Conservation (phyloP, 306 rosid genomes). For the Pueraria montana region DNA sequence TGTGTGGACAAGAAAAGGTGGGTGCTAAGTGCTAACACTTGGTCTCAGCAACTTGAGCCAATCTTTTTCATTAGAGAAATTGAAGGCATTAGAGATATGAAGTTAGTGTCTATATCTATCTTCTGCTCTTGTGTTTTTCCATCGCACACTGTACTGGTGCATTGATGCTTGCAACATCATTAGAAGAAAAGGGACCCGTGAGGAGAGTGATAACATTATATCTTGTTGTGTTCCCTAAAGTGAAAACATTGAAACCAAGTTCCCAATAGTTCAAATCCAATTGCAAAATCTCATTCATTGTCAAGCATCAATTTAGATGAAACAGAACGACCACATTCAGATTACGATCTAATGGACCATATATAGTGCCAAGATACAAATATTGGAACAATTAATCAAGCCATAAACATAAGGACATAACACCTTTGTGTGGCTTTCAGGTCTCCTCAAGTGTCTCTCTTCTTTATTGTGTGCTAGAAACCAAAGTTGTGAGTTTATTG, state of each 20-base stretch:
- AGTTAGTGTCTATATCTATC: not conserved
- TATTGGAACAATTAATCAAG: conserved; percentile 5
- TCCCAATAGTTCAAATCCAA: conserved; percentile 48
- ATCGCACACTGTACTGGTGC: conserved; percentile 34
- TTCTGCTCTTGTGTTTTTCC: conserved; percentile 3
- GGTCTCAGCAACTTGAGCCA: not conserved
- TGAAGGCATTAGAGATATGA: not conserved
- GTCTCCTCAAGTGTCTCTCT: not conserved
- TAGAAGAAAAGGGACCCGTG: conserved; percentile 6
- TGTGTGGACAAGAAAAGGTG: not conserved
- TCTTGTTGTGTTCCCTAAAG: conserved; percentile 47
- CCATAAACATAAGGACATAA: not conserved
- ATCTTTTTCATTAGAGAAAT: not conserved
- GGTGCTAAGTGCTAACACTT: not conserved
- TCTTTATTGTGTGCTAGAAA: too few relatives aligned
- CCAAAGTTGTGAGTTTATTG: too few relatives aligned
- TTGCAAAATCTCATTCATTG: conserved; percentile 32
- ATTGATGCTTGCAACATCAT: conserved; percentile 32
- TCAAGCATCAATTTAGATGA: conserved; percentile 5
- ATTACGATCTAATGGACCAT: conserved; percentile 5
- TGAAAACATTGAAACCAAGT: conserved; percentile 36
- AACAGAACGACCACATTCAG: conserved; percentile 39
- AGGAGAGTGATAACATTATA: conserved; percentile 36
- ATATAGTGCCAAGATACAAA: not conserved
- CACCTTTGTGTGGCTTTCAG: not conserved